Percentiles rank a stretch among this genome's conserved stretches.
Evolutionary conservation across 1,139 yeast species (phyloP).

Genomic region (Pichia sp.): DNA sequence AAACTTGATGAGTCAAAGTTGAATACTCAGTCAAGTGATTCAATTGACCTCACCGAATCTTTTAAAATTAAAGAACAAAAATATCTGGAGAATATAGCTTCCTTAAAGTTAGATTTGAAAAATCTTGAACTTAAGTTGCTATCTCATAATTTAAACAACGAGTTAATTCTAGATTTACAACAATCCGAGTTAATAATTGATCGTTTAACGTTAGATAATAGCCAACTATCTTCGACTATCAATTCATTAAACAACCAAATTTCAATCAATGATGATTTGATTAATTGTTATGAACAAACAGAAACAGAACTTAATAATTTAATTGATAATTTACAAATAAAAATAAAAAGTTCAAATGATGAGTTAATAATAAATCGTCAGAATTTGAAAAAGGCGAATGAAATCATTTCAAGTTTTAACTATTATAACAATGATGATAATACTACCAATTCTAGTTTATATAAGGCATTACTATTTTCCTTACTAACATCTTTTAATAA

Average conservation of each 20-base stretch:
- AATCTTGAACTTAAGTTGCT: conserved; percentile 1
- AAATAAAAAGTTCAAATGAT: background rate
- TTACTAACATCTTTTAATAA: background rate
- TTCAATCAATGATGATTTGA: conserved; percentile 23
- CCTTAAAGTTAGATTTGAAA: conserved; percentile 1
- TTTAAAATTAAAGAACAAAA: conserved; percentile 1
- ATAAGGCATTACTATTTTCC: background rate
- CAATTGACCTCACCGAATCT: conserved; percentile 3
- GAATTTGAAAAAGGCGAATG: background rate
- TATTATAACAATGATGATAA: background rate
- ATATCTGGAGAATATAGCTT: conserved; percentile 2
- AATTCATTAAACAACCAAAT: conserved; percentile 38
- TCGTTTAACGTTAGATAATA: conserved; percentile 49
- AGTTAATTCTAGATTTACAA: background rate
- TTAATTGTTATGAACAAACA: conserved; percentile 1
- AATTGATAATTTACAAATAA: background rate
- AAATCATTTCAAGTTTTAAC: background rate
- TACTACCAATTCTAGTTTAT: background rate
- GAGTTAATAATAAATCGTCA: background rate
- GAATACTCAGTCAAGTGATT: background rate
- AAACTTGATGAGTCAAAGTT: conserved; percentile 27
- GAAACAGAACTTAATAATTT: conserved; percentile 2
- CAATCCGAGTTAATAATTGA: conserved; percentile 44
- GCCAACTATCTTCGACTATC: conserved; percentile 33
- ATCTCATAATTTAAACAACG: background rate